A percentile compares a stretch with the other conserved stretches of the same genome.
Evolutionary conservation across 331 rosid genomes (phyloP).

Genomic region (Pyrus hybrid): DNA sequence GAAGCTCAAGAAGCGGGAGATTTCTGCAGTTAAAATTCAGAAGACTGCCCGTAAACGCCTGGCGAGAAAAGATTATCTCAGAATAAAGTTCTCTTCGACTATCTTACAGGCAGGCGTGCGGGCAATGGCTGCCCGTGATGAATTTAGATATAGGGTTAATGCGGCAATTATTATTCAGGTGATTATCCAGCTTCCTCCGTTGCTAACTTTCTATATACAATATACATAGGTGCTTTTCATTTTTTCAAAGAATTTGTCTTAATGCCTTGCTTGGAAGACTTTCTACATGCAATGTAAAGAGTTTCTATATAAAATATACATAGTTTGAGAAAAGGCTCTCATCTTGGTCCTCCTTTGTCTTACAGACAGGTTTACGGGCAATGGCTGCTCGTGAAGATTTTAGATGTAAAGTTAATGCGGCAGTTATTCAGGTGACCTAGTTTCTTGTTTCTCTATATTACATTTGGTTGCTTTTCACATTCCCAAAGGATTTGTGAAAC

Average conservation of each 20-base stretch:
- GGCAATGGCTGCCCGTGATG: slow-evolving; percentile 38
- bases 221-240: background rate
- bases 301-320: no score
- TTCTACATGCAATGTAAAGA: no score
- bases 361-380: slow-evolving; percentile 58
- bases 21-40: slow-evolving; percentile 63
- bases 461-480: slow-evolving; percentile 10
- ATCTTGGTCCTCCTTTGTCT: slow-evolving; percentile 28
- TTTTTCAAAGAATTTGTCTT: slow-evolving; percentile 16
- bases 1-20: slow-evolving; percentile 38
- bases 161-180: slow-evolving; percentile 67
- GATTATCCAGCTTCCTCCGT: slow-evolving; percentile 13
- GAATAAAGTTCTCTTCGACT: slow-evolving; percentile 26
- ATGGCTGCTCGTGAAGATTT: slow-evolving; percentile 40
- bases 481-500: slow-evolving; percentile 10
- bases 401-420: slow-evolving; percentile 36
- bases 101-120: slow-evolving; percentile 56
- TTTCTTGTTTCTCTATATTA: slow-evolving; percentile 1
- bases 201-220: background rate
- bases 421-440: slow-evolving; percentile 60
- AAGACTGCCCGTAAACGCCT: slow-evolving; percentile 34
- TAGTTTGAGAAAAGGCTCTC: slow-evolving; percentile 28
- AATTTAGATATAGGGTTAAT: slow-evolving; percentile 32
- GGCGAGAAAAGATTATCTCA: slow-evolving; percentile 41
- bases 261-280: slow-evolving; percentile 19